phyloP scores from a whole-genome alignment of 257 asterid genomes.

The Nicotiana obtusifolia region DNA sequence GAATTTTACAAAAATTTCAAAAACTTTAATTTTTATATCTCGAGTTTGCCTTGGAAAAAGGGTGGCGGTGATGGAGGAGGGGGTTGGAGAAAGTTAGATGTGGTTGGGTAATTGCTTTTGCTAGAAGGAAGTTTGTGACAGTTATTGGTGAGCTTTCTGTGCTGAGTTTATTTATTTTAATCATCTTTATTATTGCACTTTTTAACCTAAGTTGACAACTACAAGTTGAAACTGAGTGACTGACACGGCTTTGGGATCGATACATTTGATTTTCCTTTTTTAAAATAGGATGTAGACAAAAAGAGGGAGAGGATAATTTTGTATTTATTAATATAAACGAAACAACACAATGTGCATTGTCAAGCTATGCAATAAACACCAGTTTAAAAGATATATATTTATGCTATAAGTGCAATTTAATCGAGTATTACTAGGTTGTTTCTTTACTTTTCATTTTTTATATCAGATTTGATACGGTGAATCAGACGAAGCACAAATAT shows the following conservation, averaged over 20 bases:
- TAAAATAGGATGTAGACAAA: neutral
- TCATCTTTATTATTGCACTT: neutral
- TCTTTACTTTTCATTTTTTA: too few species aligned
- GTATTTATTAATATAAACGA: slow-evolving; percentile 2
- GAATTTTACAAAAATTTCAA: too few species aligned
- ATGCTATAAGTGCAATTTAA: too few species aligned
- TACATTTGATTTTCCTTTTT: neutral
- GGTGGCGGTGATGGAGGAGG: neutral
- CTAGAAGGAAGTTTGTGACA: too few species aligned
- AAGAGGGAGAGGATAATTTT: neutral
- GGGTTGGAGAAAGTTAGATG: slow-evolving; percentile 8
- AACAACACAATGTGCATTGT: neutral
- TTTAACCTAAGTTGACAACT: slow-evolving; percentile 15
- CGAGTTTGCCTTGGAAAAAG: too few species aligned
- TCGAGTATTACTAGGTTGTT: too few species aligned
- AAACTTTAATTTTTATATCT: too few species aligned
- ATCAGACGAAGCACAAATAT: too few species aligned
- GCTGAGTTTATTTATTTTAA: too few species aligned
- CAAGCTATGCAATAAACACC: neutral
- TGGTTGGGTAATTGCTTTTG: slow-evolving; percentile 2
- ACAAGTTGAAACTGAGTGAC: neutral
- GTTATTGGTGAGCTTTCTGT: too few species aligned
- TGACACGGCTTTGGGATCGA: slow-evolving; percentile 30
- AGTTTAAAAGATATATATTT: too few species aligned
- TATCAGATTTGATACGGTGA: too few species aligned